These are phyloP conservation scores for Ilyonectria sp. DNA, from an alignment of 2,329 filamentous ascomycete genomes.

Conservation along the genomic window DNA sequence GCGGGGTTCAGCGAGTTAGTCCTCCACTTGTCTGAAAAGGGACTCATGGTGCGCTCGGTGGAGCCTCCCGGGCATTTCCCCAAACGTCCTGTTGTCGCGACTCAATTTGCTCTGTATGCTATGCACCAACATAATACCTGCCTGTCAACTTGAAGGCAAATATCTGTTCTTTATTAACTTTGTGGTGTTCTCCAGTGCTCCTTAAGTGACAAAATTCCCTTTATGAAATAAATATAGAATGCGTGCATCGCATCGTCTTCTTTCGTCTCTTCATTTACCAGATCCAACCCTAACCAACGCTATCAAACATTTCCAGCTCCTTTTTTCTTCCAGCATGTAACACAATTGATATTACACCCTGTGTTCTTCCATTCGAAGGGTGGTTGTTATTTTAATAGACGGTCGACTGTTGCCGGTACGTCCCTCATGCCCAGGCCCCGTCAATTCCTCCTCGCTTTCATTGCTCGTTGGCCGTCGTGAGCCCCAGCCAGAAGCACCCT, in stretches of 20 bases:
- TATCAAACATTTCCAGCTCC: background rate
- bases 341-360: background rate
- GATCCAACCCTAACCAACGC: background rate
- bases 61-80: background rate
- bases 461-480: conserved; percentile 26
- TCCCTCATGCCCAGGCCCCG: background rate
- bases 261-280: background rate
- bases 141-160: too few relatives aligned
- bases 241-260: background rate
- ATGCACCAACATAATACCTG: too few relatives aligned
- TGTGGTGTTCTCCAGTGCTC: too few relatives aligned
- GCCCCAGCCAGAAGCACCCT: conserved; percentile 33
- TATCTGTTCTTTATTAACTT: too few relatives aligned
- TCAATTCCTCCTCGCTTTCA: conserved; percentile 42
- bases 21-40: background rate
- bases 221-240: background rate
- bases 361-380: conserved; percentile 1
- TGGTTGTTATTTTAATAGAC: background rate
- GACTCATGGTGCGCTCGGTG: background rate
- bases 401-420: background rate
- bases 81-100: too few relatives aligned
- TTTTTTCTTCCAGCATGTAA: background rate
- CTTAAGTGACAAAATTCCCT: background rate
- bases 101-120: too few relatives aligned
- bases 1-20: background rate